Conservation (phyloP, 1,139 yeast species). For the Saccharomyces pastorianus region DNA sequence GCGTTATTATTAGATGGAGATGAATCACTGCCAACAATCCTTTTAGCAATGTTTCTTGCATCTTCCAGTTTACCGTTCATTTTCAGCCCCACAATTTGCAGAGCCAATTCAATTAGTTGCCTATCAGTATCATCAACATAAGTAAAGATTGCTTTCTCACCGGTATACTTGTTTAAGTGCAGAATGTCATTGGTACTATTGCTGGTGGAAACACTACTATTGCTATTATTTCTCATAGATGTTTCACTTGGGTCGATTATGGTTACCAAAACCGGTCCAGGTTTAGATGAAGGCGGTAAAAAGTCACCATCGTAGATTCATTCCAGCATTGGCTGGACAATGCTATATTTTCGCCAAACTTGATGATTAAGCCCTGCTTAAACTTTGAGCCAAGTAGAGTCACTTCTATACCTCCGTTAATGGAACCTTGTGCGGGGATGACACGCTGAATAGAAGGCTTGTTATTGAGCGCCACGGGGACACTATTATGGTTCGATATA, state of each 20-base stretch:
- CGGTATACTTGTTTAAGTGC: slow-evolving; percentile 6
- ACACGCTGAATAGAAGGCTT: slow-evolving; percentile 68
- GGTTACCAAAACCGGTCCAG: slow-evolving; percentile 88
- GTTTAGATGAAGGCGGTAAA: slow-evolving; percentile 77
- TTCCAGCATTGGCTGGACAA: slow-evolving; percentile 95
- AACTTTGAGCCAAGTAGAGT: slow-evolving; percentile 83
- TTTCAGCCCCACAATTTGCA: slow-evolving; percentile 88
- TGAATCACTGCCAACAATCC: slow-evolving; percentile 60
- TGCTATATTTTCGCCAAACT: slow-evolving; percentile 79
- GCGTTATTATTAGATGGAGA: slow-evolving; percentile 9
- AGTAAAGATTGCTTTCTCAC: slow-evolving; percentile 49
- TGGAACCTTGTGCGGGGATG: slow-evolving; percentile 91
- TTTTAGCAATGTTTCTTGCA: slow-evolving; percentile 80
- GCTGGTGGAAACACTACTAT: not conserved
- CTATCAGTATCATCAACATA: slow-evolving; percentile 89
- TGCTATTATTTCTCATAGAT: slow-evolving; percentile 2
- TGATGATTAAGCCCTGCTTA: slow-evolving; percentile 70
- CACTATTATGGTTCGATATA: not conserved
- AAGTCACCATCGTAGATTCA: slow-evolving; percentile 85
- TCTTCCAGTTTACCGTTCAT: slow-evolving; percentile 93
- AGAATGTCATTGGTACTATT: not conserved
- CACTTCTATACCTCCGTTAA: slow-evolving; percentile 91
- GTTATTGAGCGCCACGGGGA: slow-evolving; percentile 3
- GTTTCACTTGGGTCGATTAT: slow-evolving; percentile 43
- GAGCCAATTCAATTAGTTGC: slow-evolving; percentile 82